Conservation (phyloP, 108 stramenopile genomes). For the Nannochloropsis gaditana region DNA sequence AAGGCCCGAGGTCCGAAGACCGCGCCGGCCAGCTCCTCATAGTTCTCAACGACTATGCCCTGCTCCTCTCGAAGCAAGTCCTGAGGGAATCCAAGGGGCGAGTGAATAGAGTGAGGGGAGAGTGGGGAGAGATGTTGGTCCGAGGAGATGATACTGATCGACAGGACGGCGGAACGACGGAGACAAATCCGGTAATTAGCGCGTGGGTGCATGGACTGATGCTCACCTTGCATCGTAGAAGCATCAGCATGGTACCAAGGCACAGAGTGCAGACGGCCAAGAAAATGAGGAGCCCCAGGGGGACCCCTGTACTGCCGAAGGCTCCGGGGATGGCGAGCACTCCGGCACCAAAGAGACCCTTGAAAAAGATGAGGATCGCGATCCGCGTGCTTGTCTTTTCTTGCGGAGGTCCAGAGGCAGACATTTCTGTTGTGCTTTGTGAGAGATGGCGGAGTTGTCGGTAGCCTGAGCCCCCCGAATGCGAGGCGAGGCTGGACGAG, state of each 20-base stretch:
- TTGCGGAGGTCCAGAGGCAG: too few relatives aligned
- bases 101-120: background rate
- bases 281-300: background rate
- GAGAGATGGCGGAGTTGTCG: too few relatives aligned
- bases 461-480: too few relatives aligned
- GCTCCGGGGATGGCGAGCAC: background rate
- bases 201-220: too few relatives aligned
- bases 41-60: background rate
- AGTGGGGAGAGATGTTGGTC: background rate
- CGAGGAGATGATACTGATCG: too few relatives aligned
- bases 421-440: too few relatives aligned
- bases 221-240: background rate
- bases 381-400: background rate
- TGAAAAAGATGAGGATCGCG: background rate
- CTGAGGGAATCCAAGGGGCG: background rate
- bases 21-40: background rate
- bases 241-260: background rate
- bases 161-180: too few relatives aligned
- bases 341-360: background rate
- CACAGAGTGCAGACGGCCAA: background rate
- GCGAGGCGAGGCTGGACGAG: too few relatives aligned
- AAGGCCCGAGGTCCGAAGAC: conserved; percentile 7
- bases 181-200: too few relatives aligned
- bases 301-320: background rate
- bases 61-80: background rate